phyloP scores from a whole-genome alignment of 352 stramenopile genomes.

The Globisporangium uncinulatum region DNA sequence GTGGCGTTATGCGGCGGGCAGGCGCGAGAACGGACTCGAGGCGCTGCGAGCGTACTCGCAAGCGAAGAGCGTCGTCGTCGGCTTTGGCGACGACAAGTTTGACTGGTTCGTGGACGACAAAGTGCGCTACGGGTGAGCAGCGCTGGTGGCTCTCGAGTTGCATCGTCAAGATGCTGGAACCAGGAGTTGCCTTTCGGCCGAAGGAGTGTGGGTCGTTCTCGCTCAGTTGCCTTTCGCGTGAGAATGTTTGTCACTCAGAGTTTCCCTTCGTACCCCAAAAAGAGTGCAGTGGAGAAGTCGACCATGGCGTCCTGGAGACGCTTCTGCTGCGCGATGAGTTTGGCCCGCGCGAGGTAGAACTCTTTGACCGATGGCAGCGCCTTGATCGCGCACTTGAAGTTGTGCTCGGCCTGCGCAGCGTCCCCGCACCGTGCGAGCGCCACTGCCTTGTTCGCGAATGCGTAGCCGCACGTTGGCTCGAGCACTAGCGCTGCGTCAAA shows the following conservation, averaged over 20 bases:
- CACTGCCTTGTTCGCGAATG: conserved; percentile 63
- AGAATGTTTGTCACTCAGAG: conserved; percentile 27
- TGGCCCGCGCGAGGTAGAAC: conserved; percentile 61
- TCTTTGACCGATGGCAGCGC: conserved; percentile 58
- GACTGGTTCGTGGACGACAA: conserved; percentile 70
- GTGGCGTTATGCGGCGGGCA: conserved; percentile 11
- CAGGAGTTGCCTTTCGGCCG: no score
- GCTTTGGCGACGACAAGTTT: conserved; percentile 53
- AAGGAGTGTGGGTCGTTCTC: no score
- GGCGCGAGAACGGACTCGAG: conserved; percentile 82
- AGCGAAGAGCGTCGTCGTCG: conserved; percentile 65
- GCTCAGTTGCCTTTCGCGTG: neutral
- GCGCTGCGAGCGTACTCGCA: conserved; percentile 72
- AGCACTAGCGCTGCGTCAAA: conserved; percentile 48
- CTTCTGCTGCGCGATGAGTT: conserved; percentile 69
- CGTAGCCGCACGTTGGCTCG: conserved; percentile 57
- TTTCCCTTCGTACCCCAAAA: conserved; percentile 66
- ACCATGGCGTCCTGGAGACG: conserved; percentile 75
- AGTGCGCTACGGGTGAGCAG: conserved; percentile 48
- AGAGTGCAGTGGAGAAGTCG: conserved; percentile 68
- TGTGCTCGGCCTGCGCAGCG: conserved; percentile 29
- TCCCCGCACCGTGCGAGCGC: conserved; percentile 33
- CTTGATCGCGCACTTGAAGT: conserved; percentile 67
- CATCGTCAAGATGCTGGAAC: no score
- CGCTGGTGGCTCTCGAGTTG: neutral